Conservation (phyloP, 768 basidiomycete species). For the Lactarius psammicola region DNA sequence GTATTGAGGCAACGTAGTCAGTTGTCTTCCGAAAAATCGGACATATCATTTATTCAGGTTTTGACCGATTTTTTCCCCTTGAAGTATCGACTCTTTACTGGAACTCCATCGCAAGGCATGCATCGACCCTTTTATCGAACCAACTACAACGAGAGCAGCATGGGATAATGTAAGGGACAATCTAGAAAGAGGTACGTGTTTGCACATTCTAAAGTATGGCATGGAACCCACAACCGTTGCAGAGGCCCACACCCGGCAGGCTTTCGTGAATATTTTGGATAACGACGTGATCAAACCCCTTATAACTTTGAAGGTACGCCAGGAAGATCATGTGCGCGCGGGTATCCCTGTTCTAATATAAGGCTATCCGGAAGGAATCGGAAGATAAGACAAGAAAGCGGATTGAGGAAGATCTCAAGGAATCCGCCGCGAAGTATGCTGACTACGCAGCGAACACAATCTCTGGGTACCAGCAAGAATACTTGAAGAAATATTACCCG, state of each 20-base stretch:
- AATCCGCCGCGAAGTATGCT: neutral
- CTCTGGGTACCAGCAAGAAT: neutral
- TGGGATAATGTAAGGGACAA: neutral
- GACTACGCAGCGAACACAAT: neutral
- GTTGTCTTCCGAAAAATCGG: neutral
- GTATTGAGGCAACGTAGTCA: neutral
- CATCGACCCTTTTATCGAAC: neutral
- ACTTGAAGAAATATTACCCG: neutral
- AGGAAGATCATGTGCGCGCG: rapidly evolving
- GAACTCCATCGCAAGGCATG: neutral
- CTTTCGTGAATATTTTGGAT: neutral
- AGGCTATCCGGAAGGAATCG: neutral
- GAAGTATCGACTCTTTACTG: neutral
- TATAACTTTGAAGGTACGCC: neutral
- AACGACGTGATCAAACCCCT: neutral
- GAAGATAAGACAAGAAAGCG: neutral
- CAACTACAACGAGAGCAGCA: neutral
- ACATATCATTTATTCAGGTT: neutral
- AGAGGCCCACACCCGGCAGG: neutral
- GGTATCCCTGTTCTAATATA: too few relatives aligned
- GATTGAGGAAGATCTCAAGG: neutral
- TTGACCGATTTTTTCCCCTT: neutral
- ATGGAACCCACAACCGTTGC: neutral
- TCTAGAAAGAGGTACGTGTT: neutral
- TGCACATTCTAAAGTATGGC: neutral